A percentile compares a stretch with the other conserved stretches of the same genome.
phyloP scores from a whole-genome alignment of 2,329 filamentous ascomycete species.

The Aureobasidium sp. region DNA sequence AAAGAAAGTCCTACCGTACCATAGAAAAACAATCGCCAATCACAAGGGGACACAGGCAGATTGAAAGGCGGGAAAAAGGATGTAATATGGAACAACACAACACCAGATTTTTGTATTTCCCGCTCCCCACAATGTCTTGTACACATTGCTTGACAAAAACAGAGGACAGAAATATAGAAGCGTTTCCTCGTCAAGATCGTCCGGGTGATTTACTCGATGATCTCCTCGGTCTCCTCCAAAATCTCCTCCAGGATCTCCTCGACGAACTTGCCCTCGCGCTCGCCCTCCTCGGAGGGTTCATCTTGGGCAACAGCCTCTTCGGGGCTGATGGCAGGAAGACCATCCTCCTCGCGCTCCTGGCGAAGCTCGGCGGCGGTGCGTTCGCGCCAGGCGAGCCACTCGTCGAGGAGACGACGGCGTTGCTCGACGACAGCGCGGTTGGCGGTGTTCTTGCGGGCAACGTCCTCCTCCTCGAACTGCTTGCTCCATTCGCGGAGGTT shows the following conservation, averaged over 20 bases:
- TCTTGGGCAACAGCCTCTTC: slow-evolving; percentile 51
- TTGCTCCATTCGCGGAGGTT: slow-evolving; percentile 95
- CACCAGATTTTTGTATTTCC: not conserved
- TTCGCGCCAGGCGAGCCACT: slow-evolving; percentile 82
- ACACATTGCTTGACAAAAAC: not conserved
- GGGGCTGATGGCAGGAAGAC: slow-evolving; percentile 56
- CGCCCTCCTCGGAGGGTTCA: slow-evolving; percentile 36
- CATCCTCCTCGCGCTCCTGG: slow-evolving; percentile 61
- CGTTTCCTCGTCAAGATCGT: not conserved
- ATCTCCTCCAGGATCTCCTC: slow-evolving; percentile 86
- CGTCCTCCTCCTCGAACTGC: slow-evolving; percentile 90
- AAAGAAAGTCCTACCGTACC: not conserved
- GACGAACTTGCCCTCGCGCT: slow-evolving; percentile 47
- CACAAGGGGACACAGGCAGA: too few relatives aligned
- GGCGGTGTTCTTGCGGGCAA: slow-evolving; percentile 84
- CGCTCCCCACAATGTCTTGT: not conserved
- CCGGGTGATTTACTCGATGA: slow-evolving; percentile 31
- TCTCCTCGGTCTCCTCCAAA: slow-evolving; percentile 79
- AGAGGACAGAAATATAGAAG: not conserved
- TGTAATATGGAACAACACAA: slow-evolving; percentile 3
- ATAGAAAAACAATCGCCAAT: too few relatives aligned
- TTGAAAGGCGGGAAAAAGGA: not conserved
- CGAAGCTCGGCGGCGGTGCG: slow-evolving; percentile 60
- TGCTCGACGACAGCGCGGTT: slow-evolving; percentile 90
- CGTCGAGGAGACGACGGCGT: slow-evolving; percentile 69